Evolutionary conservation across 2,329 filamentous ascomycete genomes (phyloP).

Genomic region (Hypoxylon sp.): DNA sequence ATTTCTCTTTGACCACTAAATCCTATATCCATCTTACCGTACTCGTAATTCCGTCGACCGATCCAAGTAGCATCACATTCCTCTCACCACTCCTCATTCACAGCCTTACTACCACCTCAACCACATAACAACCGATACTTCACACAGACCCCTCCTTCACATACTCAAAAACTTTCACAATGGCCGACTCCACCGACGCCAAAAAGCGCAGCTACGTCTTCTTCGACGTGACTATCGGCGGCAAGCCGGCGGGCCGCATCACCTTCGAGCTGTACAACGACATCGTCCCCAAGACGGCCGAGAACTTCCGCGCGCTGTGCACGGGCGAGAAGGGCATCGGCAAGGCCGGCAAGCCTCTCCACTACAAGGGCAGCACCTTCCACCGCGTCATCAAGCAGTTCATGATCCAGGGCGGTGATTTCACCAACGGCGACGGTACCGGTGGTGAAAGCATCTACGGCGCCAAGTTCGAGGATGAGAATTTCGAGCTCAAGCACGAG

Average conservation of each 20-base stretch:
- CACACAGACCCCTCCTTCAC: background rate
- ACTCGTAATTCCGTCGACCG: conserved; percentile 2
- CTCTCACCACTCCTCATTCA: conserved; percentile 3
- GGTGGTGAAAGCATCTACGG: conserved; percentile 98
- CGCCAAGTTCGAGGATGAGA: conserved; percentile 97
- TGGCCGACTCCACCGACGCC: conserved; percentile 58
- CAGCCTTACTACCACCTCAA: conserved; percentile 14
- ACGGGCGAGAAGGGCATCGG: conserved; percentile 93
- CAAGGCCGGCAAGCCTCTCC: conserved; percentile 85
- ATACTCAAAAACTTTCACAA: conserved; percentile 4
- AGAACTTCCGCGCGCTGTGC: conserved; percentile 96
- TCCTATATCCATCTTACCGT: background rate
- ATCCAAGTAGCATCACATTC: background rate
- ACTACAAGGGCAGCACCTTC: conserved; percentile 94
- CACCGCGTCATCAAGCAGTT: conserved; percentile 98
- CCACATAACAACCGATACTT: conserved; percentile 1
- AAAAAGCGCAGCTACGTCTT: conserved; percentile 83
- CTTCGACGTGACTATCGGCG: conserved; percentile 91
- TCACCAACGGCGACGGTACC: conserved; percentile 93
- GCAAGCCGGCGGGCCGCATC: conserved; percentile 80
- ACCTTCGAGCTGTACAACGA: conserved; percentile 84
- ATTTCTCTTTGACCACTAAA: background rate
- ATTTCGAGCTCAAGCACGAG: conserved; percentile 92
- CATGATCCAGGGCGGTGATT: conserved; percentile 99
- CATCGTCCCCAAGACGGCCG: conserved; percentile 92